Evolutionary conservation across 441 rosid genomes (phyloP).

Genomic region (Pelargonium myrrhifolium): DNA sequence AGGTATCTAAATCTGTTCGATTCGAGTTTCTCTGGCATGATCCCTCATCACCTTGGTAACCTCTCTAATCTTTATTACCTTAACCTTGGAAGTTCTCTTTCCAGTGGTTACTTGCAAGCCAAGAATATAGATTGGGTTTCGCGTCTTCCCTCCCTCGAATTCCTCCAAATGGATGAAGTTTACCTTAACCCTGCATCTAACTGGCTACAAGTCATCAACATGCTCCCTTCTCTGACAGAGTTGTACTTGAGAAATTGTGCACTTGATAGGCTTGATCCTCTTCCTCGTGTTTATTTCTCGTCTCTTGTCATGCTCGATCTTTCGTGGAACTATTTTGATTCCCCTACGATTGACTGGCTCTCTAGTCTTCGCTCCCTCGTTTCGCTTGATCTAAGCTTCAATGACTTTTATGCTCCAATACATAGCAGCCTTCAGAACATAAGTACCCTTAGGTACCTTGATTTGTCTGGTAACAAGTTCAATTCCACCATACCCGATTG

Average conservation of each 20-base stretch:
- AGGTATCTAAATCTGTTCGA: not conserved
- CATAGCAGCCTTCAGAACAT: conserved; percentile 20
- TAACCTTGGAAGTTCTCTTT: not conserved
- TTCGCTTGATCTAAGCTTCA: conserved; percentile 16
- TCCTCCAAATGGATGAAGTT: too few relatives aligned
- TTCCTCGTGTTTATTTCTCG: not conserved
- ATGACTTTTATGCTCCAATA: conserved; percentile 12
- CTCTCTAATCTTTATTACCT: conserved; percentile 12
- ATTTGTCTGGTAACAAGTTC: conserved; percentile 10
- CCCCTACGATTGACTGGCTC: not conserved
- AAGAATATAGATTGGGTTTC: too few relatives aligned
- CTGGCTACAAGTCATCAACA: too few relatives aligned
- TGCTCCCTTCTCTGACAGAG: not conserved
- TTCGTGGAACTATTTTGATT: not conserved
- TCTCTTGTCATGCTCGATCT: conserved; percentile 11
- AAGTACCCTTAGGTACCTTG: conserved; percentile 24
- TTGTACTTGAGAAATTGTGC: not conserved
- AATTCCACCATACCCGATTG: conserved; percentile 20
- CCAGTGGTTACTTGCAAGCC: too few relatives aligned
- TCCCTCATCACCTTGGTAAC: conserved; percentile 12
- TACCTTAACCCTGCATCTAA: too few relatives aligned
- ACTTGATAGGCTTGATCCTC: not conserved
- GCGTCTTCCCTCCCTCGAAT: too few relatives aligned
- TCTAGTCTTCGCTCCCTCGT: not conserved
- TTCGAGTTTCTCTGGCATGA: not conserved